Conservation (phyloP, 2,329 filamentous ascomycete genomes). For the Colletotrichum tabaci region DNA sequence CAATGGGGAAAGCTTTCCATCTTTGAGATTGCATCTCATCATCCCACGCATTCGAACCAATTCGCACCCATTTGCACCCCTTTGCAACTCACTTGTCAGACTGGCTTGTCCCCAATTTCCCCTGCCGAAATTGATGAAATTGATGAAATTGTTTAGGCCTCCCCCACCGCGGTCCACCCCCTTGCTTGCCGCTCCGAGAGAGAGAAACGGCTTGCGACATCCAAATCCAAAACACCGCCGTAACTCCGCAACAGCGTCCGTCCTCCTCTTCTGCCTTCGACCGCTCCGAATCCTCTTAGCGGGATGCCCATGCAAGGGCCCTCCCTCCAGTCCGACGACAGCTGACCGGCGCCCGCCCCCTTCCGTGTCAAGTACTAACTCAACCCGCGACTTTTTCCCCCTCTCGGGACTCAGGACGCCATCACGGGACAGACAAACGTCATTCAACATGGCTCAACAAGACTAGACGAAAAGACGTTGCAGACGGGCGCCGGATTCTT, state of each 20-base stretch:
- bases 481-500: background rate
- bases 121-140: slow-evolving; percentile 29
- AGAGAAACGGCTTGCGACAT: background rate
- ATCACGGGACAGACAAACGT: background rate
- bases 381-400: slow-evolving; percentile 21
- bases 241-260: slow-evolving; percentile 10
- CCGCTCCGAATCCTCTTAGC: slow-evolving; percentile 16
- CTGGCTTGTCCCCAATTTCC: slow-evolving; percentile 29
- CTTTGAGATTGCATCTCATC: background rate
- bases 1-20: background rate
- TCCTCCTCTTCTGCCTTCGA: background rate
- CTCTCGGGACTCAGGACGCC: background rate
- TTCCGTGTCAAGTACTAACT: background rate
- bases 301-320: slow-evolving; percentile 15
- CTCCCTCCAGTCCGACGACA: slow-evolving; percentile 30
- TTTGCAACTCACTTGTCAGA: background rate
- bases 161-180: background rate
- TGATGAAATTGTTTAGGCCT: slow-evolving; percentile 36
- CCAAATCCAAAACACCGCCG: slow-evolving; percentile 18
- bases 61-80: too few relatives aligned
- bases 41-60: background rate
- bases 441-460: background rate
- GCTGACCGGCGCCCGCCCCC: slow-evolving; percentile 28
- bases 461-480: background rate
- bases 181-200: slow-evolving; percentile 13